phyloP scores from a whole-genome alignment of 495 filamentous ascomycete genomes.

The Oidiodendron maius region DNA sequence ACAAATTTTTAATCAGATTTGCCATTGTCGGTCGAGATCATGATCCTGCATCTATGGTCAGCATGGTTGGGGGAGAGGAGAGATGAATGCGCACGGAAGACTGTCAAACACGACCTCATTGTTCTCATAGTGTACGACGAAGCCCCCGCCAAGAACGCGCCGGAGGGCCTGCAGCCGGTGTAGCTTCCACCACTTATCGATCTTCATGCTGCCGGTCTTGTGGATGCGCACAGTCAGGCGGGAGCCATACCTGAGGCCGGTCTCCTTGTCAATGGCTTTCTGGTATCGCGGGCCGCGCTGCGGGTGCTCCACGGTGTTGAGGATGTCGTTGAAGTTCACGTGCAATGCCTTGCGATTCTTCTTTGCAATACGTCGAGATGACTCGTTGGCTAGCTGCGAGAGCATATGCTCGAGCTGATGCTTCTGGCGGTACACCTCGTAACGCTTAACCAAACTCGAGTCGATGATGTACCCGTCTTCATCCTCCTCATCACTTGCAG shows the following conservation, averaged over 20 bases:
- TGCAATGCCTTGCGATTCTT: slow-evolving; percentile 74
- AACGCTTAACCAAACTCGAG: slow-evolving; percentile 30
- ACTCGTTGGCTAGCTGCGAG: slow-evolving; percentile 47
- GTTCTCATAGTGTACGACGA: slow-evolving; percentile 71
- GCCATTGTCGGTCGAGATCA: slow-evolving; percentile 2
- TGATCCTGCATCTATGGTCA: slow-evolving; percentile 1
- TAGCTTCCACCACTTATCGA: slow-evolving; percentile 90
- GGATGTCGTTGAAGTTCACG: slow-evolving; percentile 72
- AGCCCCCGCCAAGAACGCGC: slow-evolving; percentile 73
- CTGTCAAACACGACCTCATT: slow-evolving; percentile 77
- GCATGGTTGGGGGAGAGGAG: background rate
- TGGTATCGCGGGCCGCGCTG: slow-evolving; percentile 65
- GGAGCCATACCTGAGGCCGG: slow-evolving; percentile 68
- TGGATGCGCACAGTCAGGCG: slow-evolving; percentile 72
- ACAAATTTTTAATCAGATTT: too few relatives aligned
- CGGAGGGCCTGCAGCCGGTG: slow-evolving; percentile 70
- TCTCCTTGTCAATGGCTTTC: slow-evolving; percentile 67
- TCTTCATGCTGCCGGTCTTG: slow-evolving; percentile 63
- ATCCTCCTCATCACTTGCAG: slow-evolving; percentile 43
- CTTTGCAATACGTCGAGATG: slow-evolving; percentile 68
- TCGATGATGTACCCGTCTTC: slow-evolving; percentile 38
- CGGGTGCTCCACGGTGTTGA: slow-evolving; percentile 77
- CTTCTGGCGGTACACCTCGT: slow-evolving; percentile 32
- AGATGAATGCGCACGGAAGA: slow-evolving; percentile 40
- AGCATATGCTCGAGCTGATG: slow-evolving; percentile 29